phyloP scores from a whole-genome alignment of 768 basidiomycete species.

The Russula brevipes region DNA sequence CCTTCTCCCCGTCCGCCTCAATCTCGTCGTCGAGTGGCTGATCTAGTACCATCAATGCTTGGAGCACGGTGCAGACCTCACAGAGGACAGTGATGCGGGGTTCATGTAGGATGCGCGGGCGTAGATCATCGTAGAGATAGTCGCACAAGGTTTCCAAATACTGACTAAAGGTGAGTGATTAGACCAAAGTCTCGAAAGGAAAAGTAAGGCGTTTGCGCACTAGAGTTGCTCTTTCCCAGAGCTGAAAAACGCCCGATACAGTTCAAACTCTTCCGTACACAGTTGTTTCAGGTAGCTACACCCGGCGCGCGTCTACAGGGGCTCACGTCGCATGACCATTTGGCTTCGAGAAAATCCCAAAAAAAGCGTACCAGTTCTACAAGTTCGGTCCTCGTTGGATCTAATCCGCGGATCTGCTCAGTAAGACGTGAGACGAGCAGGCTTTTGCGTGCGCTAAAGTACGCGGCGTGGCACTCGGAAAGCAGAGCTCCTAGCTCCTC shows the following conservation, averaged over 20 bases:
- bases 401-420: slow-evolving; percentile 78
- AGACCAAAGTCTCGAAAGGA: neutral
- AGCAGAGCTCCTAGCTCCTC: slow-evolving; percentile 80
- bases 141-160: slow-evolving; percentile 92
- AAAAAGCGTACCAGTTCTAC: slow-evolving; percentile 67
- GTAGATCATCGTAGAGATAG: slow-evolving; percentile 90
- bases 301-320: slow-evolving; percentile 72
- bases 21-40: slow-evolving; percentile 40
- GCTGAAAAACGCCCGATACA: slow-evolving; percentile 82
- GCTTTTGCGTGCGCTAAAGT: slow-evolving; percentile 66
- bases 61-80: slow-evolving; percentile 93
- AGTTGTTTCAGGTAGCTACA: slow-evolving; percentile 91
- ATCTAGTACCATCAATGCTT: slow-evolving; percentile 94
- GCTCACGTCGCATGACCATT: slow-evolving; percentile 7
- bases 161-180: slow-evolving; percentile 43
- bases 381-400: slow-evolving; percentile 73
- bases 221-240: slow-evolving; percentile 74
- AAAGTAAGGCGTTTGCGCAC: slow-evolving; percentile 38
- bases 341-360: slow-evolving; percentile 2
- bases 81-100: slow-evolving; percentile 81
- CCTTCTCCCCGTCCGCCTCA: slow-evolving; percentile 33
- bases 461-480: slow-evolving; percentile 82
- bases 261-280: slow-evolving; percentile 82
- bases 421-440: slow-evolving; percentile 69
- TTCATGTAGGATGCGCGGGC: slow-evolving; percentile 93